Evolutionary conservation across 2,329 filamentous ascomycete genomes (phyloP).

Genomic region (Dothideomycetidae sp.): DNA sequence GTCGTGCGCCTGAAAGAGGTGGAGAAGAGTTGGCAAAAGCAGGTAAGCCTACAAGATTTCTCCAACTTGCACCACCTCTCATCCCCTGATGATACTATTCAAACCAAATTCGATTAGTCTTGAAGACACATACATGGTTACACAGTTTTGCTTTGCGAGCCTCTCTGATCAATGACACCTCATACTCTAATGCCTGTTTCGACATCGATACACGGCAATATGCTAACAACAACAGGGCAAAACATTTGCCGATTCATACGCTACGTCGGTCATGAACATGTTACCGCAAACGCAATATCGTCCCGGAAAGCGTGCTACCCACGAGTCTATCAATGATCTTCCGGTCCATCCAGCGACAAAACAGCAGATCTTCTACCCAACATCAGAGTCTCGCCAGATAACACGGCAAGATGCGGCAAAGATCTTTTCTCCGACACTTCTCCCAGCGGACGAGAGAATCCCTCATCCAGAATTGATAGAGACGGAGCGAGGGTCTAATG

Average conservation of each 20-base stretch:
- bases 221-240: slow-evolving; percentile 60
- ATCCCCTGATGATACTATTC: slow-evolving; percentile 56
- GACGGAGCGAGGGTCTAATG: slow-evolving; percentile 31
- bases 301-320: slow-evolving; percentile 21
- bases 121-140: slow-evolving; percentile 95
- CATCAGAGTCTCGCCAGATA: slow-evolving; percentile 49
- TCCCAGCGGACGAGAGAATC: slow-evolving; percentile 49
- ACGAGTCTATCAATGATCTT: slow-evolving; percentile 52
- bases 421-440: slow-evolving; percentile 44
- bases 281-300: slow-evolving; percentile 51
- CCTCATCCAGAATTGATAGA: slow-evolving; percentile 46
- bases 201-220: too few species aligned
- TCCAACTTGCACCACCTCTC: slow-evolving; percentile 11
- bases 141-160: slow-evolving; percentile 57
- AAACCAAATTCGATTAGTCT: slow-evolving; percentile 98
- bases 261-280: slow-evolving; percentile 63
- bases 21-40: slow-evolving; percentile 59
- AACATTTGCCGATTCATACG: slow-evolving; percentile 60
- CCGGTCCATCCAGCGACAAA: slow-evolving; percentile 42
- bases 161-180: slow-evolving; percentile 46
- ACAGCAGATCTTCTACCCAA: slow-evolving; percentile 47
- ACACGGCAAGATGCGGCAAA: slow-evolving; percentile 51
- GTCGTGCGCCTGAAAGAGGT: slow-evolving; percentile 75
- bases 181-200: too few species aligned
- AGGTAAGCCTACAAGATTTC: slow-evolving; percentile 45